Conservation (phyloP, 495 filamentous ascomycete species). For the Viridothelium virens region DNA sequence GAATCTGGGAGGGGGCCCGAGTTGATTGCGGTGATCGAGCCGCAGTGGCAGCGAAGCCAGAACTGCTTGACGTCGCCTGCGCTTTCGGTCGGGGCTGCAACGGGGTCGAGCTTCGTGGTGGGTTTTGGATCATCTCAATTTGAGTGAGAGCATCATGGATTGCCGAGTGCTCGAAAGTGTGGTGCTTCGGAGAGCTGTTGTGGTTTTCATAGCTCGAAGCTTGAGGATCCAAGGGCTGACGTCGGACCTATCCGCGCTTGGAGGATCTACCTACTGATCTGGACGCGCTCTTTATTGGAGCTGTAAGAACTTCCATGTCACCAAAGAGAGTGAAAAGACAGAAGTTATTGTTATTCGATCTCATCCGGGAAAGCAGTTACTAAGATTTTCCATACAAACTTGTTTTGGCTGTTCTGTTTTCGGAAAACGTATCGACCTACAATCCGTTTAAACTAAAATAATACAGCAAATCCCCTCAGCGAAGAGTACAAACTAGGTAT, state of each 20-base stretch:
- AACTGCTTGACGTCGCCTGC: conserved; percentile 1
- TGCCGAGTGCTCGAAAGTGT: background rate
- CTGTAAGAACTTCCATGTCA: too few species aligned
- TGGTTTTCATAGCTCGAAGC: too few species aligned
- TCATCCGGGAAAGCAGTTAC: too few species aligned
- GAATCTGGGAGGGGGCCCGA: background rate
- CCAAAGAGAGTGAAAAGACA: too few species aligned
- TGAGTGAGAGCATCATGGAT: background rate
- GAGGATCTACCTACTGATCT: background rate
- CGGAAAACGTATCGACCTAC: too few species aligned
- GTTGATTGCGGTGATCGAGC: background rate
- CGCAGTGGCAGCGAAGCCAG: conserved; percentile 4
- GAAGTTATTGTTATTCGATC: too few species aligned
- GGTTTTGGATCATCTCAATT: conserved; percentile 13
- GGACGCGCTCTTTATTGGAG: too few species aligned
- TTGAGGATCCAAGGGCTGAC: background rate
- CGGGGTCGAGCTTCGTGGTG: background rate
- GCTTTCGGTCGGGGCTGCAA: conserved; percentile 9
- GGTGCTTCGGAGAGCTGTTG: background rate
- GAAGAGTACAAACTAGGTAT: too few species aligned
- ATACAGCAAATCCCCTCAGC: too few species aligned
- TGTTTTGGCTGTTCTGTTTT: too few species aligned
- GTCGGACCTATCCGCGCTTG: background rate
- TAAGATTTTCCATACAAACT: too few species aligned
- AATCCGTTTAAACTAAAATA: too few species aligned